These are phyloP conservation scores for Phycomyces nitens DNA, from an alignment of 192 early-diverging fungal genomes.

Conservation along the genomic window DNA sequence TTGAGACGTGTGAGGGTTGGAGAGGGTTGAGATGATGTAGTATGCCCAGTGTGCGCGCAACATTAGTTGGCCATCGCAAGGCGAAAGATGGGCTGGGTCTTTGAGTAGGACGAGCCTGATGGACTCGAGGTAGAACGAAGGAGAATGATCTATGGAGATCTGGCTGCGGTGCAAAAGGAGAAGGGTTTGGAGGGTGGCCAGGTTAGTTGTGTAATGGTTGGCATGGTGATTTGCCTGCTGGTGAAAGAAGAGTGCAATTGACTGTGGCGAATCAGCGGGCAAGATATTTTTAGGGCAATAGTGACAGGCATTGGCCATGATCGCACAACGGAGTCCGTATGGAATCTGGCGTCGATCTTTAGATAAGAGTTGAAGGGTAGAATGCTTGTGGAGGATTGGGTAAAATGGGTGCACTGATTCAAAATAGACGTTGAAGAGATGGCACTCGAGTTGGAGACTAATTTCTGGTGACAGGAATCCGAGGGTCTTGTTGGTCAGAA, in stretches of 20 bases:
- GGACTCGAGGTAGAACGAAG: neutral
- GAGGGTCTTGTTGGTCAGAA: neutral
- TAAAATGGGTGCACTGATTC: conserved; percentile 12
- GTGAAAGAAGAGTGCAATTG: neutral
- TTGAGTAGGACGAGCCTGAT: neutral
- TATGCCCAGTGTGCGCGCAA: neutral
- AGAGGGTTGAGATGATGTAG: neutral
- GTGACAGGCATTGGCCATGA: conserved; percentile 11
- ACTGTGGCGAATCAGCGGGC: neutral
- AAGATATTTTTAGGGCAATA: conserved; percentile 1
- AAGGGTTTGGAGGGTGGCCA: neutral
- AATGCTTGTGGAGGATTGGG: conserved; percentile 8
- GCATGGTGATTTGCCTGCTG: neutral
- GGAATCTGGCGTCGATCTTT: conserved; percentile 8
- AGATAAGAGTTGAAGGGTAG: neutral
- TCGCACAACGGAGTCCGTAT: conserved; percentile 9
- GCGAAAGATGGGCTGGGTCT: neutral
- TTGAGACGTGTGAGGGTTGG: neutral
- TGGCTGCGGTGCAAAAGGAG: neutral
- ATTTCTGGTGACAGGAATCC: neutral
- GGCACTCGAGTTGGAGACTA: neutral
- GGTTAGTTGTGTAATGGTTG: neutral
- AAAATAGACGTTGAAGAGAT: conserved; percentile 15
- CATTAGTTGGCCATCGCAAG: neutral
- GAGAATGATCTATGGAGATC: neutral